Evolutionary conservation across 768 basidiomycete genomes (phyloP).

Genomic region (Mycena maculata): DNA sequence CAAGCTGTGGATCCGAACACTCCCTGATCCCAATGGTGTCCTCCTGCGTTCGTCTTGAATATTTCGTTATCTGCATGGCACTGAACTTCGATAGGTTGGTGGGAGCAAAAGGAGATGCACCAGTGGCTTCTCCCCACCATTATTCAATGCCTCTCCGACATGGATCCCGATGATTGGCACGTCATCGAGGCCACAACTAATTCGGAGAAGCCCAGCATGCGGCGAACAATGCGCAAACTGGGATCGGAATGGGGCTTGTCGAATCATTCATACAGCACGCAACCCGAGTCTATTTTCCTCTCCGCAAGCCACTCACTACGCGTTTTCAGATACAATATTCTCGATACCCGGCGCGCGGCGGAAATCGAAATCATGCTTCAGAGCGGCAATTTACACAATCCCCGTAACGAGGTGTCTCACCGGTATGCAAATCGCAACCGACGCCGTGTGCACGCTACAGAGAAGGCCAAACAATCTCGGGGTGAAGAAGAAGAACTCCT

Average conservation of each 20-base stretch:
- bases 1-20: slow-evolving; percentile 2
- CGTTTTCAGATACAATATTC: slow-evolving; percentile 11
- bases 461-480: slow-evolving; percentile 11
- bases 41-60: slow-evolving; percentile 8
- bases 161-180: slow-evolving; percentile 4
- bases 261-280: slow-evolving; percentile 22
- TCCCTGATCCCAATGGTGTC: slow-evolving; percentile 14
- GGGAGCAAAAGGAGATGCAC: slow-evolving; percentile 4
- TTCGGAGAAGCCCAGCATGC: slow-evolving; percentile 21
- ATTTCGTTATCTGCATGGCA: background rate
- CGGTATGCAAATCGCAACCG: slow-evolving; percentile 3
- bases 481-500: background rate
- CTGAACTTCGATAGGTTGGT: background rate
- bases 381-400: slow-evolving; percentile 12
- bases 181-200: slow-evolving; percentile 18
- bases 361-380: slow-evolving; percentile 5
- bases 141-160: slow-evolving; percentile 10
- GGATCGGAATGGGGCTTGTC: slow-evolving; percentile 12
- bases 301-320: background rate
- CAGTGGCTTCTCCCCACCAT: slow-evolving; percentile 4
- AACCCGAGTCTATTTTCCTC: background rate
- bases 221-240: slow-evolving; percentile 20
- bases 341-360: slow-evolving; percentile 13
- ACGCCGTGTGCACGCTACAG: slow-evolving; percentile 12
- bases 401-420: slow-evolving; percentile 11